Conservation (phyloP, 2,329 filamentous ascomycete species). For the Myriangium duriaei region DNA sequence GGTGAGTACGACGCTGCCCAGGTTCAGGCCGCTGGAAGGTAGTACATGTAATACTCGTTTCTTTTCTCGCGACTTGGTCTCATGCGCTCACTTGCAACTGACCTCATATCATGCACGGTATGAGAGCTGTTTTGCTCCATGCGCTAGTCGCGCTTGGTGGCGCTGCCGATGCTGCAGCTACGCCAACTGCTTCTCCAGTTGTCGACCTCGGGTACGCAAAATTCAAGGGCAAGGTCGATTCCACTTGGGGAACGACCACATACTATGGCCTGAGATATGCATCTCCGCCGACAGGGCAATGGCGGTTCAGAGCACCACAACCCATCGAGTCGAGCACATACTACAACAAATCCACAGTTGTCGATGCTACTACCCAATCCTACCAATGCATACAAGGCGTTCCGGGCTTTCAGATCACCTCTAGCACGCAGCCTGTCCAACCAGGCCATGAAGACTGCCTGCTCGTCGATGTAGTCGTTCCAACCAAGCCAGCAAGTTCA, state of each 20-base stretch:
- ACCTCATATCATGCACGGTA: too few species aligned
- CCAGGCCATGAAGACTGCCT: constrained; percentile 29
- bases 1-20: too few species aligned
- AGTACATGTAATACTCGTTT: too few species aligned
- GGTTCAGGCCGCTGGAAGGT: too few species aligned
- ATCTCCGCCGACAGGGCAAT: constrained; percentile 17
- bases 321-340: constrained; percentile 18
- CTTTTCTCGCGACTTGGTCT: too few species aligned
- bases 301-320: constrained; percentile 22
- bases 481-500: constrained; percentile 19
- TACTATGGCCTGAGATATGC: constrained; percentile 21
- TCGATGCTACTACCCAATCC: constrained; percentile 18
- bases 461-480: constrained; percentile 29
- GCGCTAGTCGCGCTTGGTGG: too few species aligned
- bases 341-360: constrained; percentile 13
- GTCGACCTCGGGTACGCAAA: constrained; percentile 13
- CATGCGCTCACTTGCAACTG: too few species aligned
- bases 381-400: constrained; percentile 20
- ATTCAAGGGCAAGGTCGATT: constrained; percentile 10
- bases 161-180: too few species aligned
- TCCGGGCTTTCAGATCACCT: constrained; percentile 12
- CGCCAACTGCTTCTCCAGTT: constrained; percentile 10
- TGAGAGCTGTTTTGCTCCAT: too few species aligned
- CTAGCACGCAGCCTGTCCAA: constrained; percentile 9
- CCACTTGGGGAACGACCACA: constrained; percentile 11